A percentile compares a stretch with the other conserved stretches of the same genome.
Conservation (phyloP, 805 yeast genomes). For the Candida dajiaensis region DNA sequence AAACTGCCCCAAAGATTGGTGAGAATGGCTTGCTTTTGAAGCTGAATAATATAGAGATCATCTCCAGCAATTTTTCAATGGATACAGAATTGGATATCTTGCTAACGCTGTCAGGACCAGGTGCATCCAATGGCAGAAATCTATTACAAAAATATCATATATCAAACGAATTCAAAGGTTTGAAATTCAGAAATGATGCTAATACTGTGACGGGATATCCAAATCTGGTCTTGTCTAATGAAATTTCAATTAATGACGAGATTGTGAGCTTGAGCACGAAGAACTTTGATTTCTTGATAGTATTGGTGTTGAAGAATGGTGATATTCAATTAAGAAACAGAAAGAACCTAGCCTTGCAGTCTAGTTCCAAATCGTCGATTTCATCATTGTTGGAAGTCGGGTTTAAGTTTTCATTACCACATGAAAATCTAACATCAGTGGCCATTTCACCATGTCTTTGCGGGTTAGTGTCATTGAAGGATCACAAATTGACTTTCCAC, state of each 20-base stretch:
- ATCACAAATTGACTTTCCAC: conserved; percentile 12
- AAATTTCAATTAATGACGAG: conserved; percentile 19
- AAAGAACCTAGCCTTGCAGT: conserved; percentile 19
- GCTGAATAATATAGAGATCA: conserved; percentile 32
- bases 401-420: conserved; percentile 38
- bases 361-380: conserved; percentile 28
- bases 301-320: conserved; percentile 39
- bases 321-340: conserved; percentile 40
- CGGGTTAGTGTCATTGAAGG: conserved; percentile 31
- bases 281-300: conserved; percentile 34
- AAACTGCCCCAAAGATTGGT: conserved; percentile 22
- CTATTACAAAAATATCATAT: conserved; percentile 20
- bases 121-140: conserved; percentile 14
- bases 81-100: conserved; percentile 42
- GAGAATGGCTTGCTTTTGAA: conserved; percentile 25
- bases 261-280: conserved; percentile 29
- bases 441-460: conserved; percentile 48
- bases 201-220: conserved; percentile 17
- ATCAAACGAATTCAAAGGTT: conserved; percentile 17
- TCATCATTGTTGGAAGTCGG: conserved; percentile 48
- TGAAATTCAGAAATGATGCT: conserved; percentile 15
- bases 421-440: conserved; percentile 28
- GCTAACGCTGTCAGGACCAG: conserved; percentile 30
- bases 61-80: conserved; percentile 39
- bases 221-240: conserved; percentile 16